These are phyloP conservation scores for Imleria badia DNA, from an alignment of 768 basidiomycete species.

Conservation along the genomic window DNA sequence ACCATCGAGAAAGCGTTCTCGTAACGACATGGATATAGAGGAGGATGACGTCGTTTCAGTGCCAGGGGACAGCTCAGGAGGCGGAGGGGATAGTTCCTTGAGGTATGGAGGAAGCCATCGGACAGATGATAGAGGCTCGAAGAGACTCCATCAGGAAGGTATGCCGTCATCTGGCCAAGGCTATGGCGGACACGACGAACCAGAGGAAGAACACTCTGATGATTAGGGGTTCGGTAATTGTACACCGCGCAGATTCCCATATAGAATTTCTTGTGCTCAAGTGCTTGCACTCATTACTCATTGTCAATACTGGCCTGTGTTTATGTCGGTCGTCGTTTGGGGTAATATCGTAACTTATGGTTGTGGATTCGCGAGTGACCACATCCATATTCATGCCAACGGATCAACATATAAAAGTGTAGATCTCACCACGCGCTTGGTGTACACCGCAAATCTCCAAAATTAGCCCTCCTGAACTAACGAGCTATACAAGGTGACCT, in stretches of 20 bases:
- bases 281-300: slow-evolving; percentile 20
- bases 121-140: slow-evolving; percentile 53
- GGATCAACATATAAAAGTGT: slow-evolving; percentile 30
- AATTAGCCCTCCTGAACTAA: slow-evolving; percentile 14
- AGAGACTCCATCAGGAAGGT: slow-evolving; percentile 58
- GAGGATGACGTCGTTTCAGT: slow-evolving; percentile 46
- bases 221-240: slow-evolving; percentile 32
- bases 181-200: slow-evolving; percentile 30
- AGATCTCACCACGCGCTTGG: slow-evolving; percentile 24
- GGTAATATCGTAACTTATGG: slow-evolving; percentile 22
- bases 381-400: slow-evolving; percentile 13
- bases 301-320: slow-evolving; percentile 19
- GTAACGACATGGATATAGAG: slow-evolving; percentile 66
- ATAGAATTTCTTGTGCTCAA: slow-evolving; percentile 36
- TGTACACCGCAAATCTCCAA: slow-evolving; percentile 17
- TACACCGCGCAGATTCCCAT: slow-evolving; percentile 22
- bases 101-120: slow-evolving; percentile 39
- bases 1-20: slow-evolving; percentile 53
- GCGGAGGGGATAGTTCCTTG: slow-evolving; percentile 28
- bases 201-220: slow-evolving; percentile 32
- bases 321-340: slow-evolving; percentile 17
- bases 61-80: slow-evolving; percentile 29
- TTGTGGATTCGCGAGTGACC: slow-evolving; percentile 10
- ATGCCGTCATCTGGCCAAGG: slow-evolving; percentile 22
- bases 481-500: slow-evolving; percentile 26